Evolutionary conservation across 371 early-diverging fungal genomes (phyloP).

Genomic region (Mortierella sp.): DNA sequence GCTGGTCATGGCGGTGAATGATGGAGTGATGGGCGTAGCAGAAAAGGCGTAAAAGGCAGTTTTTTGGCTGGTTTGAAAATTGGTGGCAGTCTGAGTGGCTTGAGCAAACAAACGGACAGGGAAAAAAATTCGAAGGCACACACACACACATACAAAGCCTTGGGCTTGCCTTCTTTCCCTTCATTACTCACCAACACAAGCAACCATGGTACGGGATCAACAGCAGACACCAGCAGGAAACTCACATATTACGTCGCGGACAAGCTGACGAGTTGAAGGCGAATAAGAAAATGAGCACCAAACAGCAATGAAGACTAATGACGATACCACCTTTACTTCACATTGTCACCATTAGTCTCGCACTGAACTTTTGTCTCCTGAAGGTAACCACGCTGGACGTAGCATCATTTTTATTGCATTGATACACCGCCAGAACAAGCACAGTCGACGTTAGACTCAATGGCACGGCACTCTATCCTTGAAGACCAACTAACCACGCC

Average conservation of each 20-base stretch:
- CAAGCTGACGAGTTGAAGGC: background rate
- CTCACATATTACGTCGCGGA: background rate
- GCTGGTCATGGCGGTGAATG: constrained; percentile 58
- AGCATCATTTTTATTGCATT: background rate
- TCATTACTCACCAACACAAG: background rate
- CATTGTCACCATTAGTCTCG: constrained; percentile 70
- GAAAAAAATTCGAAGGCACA: background rate
- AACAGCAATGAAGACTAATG: background rate
- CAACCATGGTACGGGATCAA: constrained; percentile 18
- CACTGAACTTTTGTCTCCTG: constrained; percentile 74
- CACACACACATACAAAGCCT: background rate
- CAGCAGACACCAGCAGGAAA: background rate
- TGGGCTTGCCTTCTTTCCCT: background rate
- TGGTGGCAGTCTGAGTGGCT: constrained; percentile 17
- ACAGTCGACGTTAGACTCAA: background rate
- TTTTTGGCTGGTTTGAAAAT: background rate
- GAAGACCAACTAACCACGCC: background rate
- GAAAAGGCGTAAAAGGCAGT: background rate
- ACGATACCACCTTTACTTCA: background rate
- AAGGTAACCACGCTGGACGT: constrained; percentile 60
- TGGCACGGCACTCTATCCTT: background rate
- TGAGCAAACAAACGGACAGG: constrained; percentile 13
- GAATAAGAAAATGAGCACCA: background rate
- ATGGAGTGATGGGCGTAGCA: constrained; percentile 12
- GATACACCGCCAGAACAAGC: background rate